Evolutionary conservation across 129 eudicot species (phyloP), one percentile per base, ranked within the genome.

Genomic region (Rutidosis leptorrhynchoides): DNA sequence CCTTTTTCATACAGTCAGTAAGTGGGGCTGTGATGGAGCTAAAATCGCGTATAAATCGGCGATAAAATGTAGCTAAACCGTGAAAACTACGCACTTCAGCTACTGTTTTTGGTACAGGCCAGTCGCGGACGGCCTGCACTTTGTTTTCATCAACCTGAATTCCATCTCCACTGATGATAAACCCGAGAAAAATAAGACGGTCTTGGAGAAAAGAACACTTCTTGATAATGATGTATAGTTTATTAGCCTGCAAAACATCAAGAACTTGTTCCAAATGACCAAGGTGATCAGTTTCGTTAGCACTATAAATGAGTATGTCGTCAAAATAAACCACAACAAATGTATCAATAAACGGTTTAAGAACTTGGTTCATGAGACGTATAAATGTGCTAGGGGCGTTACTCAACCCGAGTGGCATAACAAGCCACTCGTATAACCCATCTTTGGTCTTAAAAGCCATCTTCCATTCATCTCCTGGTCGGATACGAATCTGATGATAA

Each of bases 301-400:
- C 2, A n/a, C 76, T 72, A 7, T 8, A 62, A 0, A 72, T 53
- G 0, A 72, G 14, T 16, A 72, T 72, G 7, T 71, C 76, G 22
- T 71, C 69, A 21, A 71, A 71, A 30, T 71, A 71, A 1, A 71
- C 53, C 2, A 62, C 69, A 11, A 71, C 2, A 15, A 61, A 71
- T 2, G 1, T 21, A 0, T 23, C 62, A 6, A 67, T 0, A 6
- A 53, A 68, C 0, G 64, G 53, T 0, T 3, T 26, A 0, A 33
- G 8, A 0, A 21, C 54, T 9, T 68, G 73, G 1, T 40, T 40
- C 48, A 40, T n/a, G n/a, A n/a, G n/a, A n/a, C n/a, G n/a, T n/a
- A n/a, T n/a, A n/a, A n/a, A n/a, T n/a, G n/a, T n/a, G n/a, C n/a
- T n/a, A n/a, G n/a, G n/a, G n/a, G n/a, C n/a, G n/a, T n/a, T n/a